Conservation (phyloP, 441 rosid species). For the Codiaeum variegatum region DNA sequence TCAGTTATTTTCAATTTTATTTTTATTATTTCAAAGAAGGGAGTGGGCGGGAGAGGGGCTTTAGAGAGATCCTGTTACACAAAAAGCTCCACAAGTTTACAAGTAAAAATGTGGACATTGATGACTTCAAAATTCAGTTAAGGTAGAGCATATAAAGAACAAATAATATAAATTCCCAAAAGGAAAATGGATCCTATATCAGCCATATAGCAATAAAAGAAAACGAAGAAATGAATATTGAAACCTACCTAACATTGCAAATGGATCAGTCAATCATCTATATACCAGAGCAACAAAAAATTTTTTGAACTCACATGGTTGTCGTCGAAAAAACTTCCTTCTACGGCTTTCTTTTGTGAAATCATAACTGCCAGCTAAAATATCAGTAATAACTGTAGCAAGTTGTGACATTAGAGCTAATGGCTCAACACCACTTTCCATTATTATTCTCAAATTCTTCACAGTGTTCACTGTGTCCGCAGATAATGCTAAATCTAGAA, state of each 20-base stretch:
- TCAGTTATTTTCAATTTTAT: not conserved
- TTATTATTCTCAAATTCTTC: slow-evolving; percentile 80
- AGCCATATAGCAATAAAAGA: not conserved
- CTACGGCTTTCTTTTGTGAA: slow-evolving; percentile 65
- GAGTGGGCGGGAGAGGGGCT: not conserved
- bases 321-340: slow-evolving; percentile 75
- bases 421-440: slow-evolving; percentile 97
- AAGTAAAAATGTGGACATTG: not conserved
- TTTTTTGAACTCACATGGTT: slow-evolving; percentile 63
- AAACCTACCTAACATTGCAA: not conserved
- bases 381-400: slow-evolving; percentile 93
- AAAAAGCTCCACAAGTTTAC: not conserved
- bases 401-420: slow-evolving; percentile 97
- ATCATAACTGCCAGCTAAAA: slow-evolving; percentile 91
- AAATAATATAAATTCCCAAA: not conserved
- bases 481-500: slow-evolving; percentile 97
- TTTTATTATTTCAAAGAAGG: not conserved
- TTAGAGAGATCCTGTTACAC: not conserved
- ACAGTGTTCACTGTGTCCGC: slow-evolving; percentile 99
- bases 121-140: not conserved
- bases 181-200: not conserved
- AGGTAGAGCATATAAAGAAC: not conserved
- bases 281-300: slow-evolving; percentile 11
- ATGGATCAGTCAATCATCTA: slow-evolving; percentile 10
- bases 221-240: not conserved